Conservation (phyloP, 805 yeast species). For the Cyberlindnera veronae region DNA sequence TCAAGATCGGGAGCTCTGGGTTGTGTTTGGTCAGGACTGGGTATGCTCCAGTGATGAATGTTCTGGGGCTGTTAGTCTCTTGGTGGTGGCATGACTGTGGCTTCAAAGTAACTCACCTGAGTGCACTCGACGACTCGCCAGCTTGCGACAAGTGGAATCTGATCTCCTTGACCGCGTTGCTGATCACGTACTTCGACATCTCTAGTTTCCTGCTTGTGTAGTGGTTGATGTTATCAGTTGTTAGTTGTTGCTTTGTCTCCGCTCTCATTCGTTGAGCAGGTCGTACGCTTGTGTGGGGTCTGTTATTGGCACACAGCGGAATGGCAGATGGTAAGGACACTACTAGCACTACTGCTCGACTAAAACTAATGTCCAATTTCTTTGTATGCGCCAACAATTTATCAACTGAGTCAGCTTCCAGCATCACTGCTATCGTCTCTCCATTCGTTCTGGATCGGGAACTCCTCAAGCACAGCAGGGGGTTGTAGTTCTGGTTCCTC, state of each 20-base stretch:
- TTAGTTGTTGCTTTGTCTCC: no score
- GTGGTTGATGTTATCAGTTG: no score
- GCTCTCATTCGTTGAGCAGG: no score
- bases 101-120: constrained; percentile 40
- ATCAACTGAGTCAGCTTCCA: no score
- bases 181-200: constrained; percentile 33
- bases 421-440: no score
- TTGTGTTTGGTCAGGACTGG: constrained; percentile 60
- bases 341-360: no score
- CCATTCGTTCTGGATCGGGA: constrained; percentile 12
- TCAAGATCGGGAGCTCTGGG: constrained; percentile 66
- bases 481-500: constrained; percentile 6
- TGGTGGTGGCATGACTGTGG: not conserved
- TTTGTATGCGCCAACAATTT: no score
- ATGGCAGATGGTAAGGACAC: no score
- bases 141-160: constrained; percentile 79
- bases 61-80: constrained; percentile 32
- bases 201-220: no score
- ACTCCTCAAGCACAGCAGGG: constrained; percentile 8
- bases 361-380: no score
- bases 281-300: no score
- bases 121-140: constrained; percentile 65
- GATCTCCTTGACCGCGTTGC: constrained; percentile 64
- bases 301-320: no score
- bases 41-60: constrained; percentile 60